Conservation (phyloP, 345 rosid species). For the Kandelia obovata region DNA sequence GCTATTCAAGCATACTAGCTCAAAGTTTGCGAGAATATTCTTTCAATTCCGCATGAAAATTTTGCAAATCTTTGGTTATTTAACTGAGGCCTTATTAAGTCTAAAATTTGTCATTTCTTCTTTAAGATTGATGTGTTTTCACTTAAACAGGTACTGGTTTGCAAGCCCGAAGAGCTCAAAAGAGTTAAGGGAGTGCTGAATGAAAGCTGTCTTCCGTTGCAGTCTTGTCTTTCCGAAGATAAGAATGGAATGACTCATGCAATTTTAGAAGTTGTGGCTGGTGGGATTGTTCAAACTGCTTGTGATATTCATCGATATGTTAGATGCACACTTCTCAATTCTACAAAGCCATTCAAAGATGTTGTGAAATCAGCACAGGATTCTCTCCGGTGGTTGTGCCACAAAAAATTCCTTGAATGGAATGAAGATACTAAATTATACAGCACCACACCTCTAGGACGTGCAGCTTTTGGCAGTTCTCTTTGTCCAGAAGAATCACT, state of each 20-base stretch:
- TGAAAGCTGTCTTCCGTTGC: slow-evolving; percentile 81
- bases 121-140: slow-evolving; percentile 5
- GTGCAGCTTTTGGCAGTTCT: slow-evolving; percentile 97
- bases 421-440: slow-evolving; percentile 88
- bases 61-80: neutral
- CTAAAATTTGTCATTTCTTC: slow-evolving; percentile 1
- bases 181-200: slow-evolving; percentile 73
- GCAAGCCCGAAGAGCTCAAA: slow-evolving; percentile 83
- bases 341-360: slow-evolving; percentile 86
- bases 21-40: neutral
- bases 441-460: slow-evolving; percentile 84
- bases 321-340: slow-evolving; percentile 93
- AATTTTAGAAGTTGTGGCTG: slow-evolving; percentile 96
- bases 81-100: neutral
- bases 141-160: slow-evolving; percentile 65
- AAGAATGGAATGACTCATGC: slow-evolving; percentile 99
- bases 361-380: slow-evolving; percentile 98
- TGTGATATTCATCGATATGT: slow-evolving; percentile 90
- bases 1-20: neutral
- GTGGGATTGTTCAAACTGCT: slow-evolving; percentile 94
- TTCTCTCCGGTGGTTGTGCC: slow-evolving; percentile 97
- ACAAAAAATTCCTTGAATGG: slow-evolving; percentile 87
- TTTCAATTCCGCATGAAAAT: neutral
- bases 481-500: slow-evolving; percentile 98
- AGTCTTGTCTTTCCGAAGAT: slow-evolving; percentile 95